A percentile compares a stretch with the other conserved stretches of the same genome.
These are phyloP conservation scores for Tubosaeta sp. DNA, from an alignment of 768 basidiomycete species.

Conservation along the genomic window DNA sequence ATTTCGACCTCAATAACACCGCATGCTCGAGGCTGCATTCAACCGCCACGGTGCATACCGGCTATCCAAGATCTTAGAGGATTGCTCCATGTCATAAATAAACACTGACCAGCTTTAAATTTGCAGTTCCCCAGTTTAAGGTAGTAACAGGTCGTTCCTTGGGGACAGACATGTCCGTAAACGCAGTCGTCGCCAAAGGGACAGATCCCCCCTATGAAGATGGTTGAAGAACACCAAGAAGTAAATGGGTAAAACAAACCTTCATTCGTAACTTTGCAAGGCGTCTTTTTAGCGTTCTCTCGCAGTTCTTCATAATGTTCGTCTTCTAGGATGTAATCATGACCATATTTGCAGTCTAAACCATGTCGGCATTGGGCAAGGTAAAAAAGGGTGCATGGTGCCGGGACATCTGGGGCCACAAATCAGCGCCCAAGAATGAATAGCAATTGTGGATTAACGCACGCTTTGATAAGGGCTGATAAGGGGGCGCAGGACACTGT, in stretches of 20 bases:
- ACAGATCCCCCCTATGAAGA: slow-evolving; percentile 47
- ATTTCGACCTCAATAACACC: slow-evolving; percentile 11
- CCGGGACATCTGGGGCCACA: slow-evolving; percentile 43
- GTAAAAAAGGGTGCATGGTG: slow-evolving; percentile 66
- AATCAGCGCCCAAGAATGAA: neutral
- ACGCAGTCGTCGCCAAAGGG: slow-evolving; percentile 58
- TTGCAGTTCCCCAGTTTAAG: slow-evolving; percentile 56
- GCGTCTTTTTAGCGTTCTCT: slow-evolving; percentile 55
- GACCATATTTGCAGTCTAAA: slow-evolving; percentile 53
- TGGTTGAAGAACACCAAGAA: neutral
- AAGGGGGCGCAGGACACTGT: slow-evolving; percentile 14
- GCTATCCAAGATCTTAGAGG: slow-evolving; percentile 24
- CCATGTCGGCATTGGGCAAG: slow-evolving; percentile 59
- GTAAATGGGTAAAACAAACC: slow-evolving; percentile 32
- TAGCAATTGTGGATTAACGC: slow-evolving; percentile 26
- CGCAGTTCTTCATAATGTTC: slow-evolving; percentile 54
- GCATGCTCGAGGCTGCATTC: slow-evolving; percentile 11
- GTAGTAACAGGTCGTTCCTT: slow-evolving; percentile 48
- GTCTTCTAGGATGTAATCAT: slow-evolving; percentile 54
- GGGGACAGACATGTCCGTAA: slow-evolving; percentile 36
- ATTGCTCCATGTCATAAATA: slow-evolving; percentile 6
- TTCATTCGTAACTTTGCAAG: slow-evolving; percentile 57
- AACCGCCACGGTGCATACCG: slow-evolving; percentile 38
- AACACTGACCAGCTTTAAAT: slow-evolving; percentile 52
- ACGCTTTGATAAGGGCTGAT: slow-evolving; percentile 60